Conservation (phyloP, 2,329 filamentous ascomycete species). For the Magnaporthiopsis poae region DNA sequence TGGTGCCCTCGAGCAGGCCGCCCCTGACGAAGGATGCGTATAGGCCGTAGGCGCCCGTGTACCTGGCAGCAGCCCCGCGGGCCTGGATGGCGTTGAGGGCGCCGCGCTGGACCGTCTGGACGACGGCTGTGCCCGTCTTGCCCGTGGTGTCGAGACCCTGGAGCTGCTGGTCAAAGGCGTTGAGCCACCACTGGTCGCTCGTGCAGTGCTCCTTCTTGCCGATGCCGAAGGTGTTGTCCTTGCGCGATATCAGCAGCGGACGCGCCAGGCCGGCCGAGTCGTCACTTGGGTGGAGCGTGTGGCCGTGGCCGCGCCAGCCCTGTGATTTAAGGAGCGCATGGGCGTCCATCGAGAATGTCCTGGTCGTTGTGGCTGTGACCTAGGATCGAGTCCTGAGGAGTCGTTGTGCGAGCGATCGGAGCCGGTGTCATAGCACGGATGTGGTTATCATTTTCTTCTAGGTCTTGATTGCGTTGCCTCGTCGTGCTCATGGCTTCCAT, state of each 20-base stretch:
- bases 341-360: constrained; percentile 57
- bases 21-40: constrained; percentile 82
- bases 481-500: background rate
- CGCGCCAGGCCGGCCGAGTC: constrained; percentile 68
- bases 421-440: background rate
- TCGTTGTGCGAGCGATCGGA: background rate
- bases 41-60: constrained; percentile 54
- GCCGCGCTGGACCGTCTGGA: constrained; percentile 43
- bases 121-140: constrained; percentile 39
- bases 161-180: constrained; percentile 83
- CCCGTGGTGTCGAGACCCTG: constrained; percentile 60
- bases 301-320: constrained; percentile 82
- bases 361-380: background rate
- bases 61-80: constrained; percentile 34
- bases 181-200: constrained; percentile 91
- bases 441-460: background rate
- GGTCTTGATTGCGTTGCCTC: background rate
- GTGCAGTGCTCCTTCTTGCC: constrained; percentile 62
- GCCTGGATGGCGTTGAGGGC: constrained; percentile 48
- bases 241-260: constrained; percentile 73
- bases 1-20: constrained; percentile 64
- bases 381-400: background rate
- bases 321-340: constrained; percentile 72
- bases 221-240: constrained; percentile 70
- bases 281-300: constrained; percentile 69